Percentiles rank a stretch among this genome's conserved stretches.
Evolutionary conservation across 2,329 filamentous ascomycete genomes (phyloP).

Genomic region (Fusarium palustre): DNA sequence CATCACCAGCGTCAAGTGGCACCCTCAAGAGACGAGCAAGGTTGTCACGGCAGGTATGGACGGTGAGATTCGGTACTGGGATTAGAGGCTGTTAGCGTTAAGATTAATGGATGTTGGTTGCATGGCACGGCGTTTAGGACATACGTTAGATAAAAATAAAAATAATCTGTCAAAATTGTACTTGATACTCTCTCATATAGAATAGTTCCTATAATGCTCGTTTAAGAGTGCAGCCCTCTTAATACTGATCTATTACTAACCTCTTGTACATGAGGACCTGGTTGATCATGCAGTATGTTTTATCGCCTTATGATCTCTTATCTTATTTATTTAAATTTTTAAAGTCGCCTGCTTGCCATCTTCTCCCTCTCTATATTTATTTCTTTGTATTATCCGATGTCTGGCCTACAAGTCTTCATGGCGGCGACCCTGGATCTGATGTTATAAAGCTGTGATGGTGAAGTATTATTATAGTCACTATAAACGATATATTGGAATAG

Average conservation of each 20-base stretch:
- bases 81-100: slow-evolving; percentile 63
- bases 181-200: not conserved
- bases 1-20: slow-evolving; percentile 91
- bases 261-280: not conserved
- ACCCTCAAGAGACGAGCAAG: slow-evolving; percentile 97
- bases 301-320: not conserved
- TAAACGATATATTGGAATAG: not conserved
- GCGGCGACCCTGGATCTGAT: not conserved
- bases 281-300: not conserved
- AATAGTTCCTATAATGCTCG: not conserved
- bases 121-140: slow-evolving; percentile 46
- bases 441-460: not conserved
- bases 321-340: not conserved
- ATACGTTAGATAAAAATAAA: slow-evolving; percentile 22
- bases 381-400: slow-evolving; percentile 58
- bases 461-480: not conserved
- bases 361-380: slow-evolving; percentile 58
- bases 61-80: slow-evolving; percentile 92
- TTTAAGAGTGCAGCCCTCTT: slow-evolving; percentile 5
- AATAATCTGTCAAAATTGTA: slow-evolving; percentile 16
- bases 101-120: slow-evolving; percentile 17
- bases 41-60: slow-evolving; percentile 91
- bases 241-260: slow-evolving; percentile 19
- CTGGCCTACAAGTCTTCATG: slow-evolving; percentile 16
- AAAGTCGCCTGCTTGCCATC: slow-evolving; percentile 40